A percentile compares a stretch with the other conserved stretches of the same genome.
These are phyloP conservation scores for Phaffomyces opuntiae DNA, from an alignment of 805 yeast species.

Conservation along the genomic window DNA sequence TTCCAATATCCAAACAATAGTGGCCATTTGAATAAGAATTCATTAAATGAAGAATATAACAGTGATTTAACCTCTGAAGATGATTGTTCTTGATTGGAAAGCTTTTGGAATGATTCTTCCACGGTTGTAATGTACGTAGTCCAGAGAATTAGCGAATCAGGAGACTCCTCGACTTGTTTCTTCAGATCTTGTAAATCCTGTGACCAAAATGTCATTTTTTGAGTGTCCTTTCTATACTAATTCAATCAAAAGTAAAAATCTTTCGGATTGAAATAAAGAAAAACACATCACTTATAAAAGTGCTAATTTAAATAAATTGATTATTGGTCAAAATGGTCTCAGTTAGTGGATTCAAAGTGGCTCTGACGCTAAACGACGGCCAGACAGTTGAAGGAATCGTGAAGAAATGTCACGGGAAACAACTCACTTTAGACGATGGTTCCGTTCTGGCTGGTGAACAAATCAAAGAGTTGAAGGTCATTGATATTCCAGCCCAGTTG, in stretches of 20 bases:
- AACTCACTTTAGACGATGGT: constrained; percentile 33
- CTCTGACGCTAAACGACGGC: constrained; percentile 33
- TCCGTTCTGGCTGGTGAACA: constrained; percentile 28
- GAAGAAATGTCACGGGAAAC: constrained; percentile 34
- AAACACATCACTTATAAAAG: no score
- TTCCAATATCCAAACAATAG: constrained; percentile 59
- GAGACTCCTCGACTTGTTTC: background rate
- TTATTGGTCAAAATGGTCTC: constrained; percentile 25
- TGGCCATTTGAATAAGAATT: constrained; percentile 49
- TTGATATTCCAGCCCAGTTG: constrained; percentile 39
- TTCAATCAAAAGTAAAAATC: no score
- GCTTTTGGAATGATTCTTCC: background rate
- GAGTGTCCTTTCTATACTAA: no score
- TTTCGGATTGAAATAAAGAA: no score
- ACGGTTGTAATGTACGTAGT: background rate
- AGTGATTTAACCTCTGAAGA: background rate
- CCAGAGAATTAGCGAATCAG: background rate
- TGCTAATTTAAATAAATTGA: background rate
- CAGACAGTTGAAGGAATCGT: constrained; percentile 33
- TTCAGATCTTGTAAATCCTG: background rate
- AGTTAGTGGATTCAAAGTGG: constrained; percentile 41
- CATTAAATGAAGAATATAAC: constrained; percentile 27
- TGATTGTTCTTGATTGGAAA: background rate
- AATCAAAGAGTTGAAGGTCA: constrained; percentile 49
- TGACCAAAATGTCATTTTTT: background rate